phyloP scores from a whole-genome alignment of 352 stramenopile species.

The Pythium chondricola region DNA sequence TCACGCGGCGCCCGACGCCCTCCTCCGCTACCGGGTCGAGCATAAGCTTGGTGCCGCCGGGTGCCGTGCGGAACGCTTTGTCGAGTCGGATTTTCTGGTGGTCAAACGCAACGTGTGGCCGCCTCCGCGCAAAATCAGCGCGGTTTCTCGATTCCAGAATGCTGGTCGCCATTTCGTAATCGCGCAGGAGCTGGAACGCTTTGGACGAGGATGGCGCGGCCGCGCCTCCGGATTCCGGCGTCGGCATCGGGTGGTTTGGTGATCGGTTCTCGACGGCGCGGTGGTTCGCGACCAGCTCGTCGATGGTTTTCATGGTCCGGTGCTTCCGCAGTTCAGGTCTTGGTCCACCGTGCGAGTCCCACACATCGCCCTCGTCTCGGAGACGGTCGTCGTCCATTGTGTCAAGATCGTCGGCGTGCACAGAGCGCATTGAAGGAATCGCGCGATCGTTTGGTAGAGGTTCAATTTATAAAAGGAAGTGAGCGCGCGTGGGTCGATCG shows the following conservation, averaged over 20 bases:
- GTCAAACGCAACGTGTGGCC: slow-evolving; percentile 42
- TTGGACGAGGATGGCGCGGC: neutral
- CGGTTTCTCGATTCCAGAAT: slow-evolving; percentile 33
- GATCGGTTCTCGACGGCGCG: slow-evolving; percentile 5
- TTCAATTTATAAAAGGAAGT: slow-evolving; percentile 2
- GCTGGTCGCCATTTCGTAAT: slow-evolving; percentile 41
- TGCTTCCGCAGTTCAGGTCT: slow-evolving; percentile 18
- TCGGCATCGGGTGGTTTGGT: neutral
- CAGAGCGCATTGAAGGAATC: slow-evolving; percentile 10
- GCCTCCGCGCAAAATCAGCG: slow-evolving; percentile 39
- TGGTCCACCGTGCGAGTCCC: neutral
- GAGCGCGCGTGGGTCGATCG: no score
- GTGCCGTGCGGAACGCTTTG: slow-evolving; percentile 50
- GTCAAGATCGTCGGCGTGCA: slow-evolving; percentile 1
- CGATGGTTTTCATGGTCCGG: slow-evolving; percentile 22
- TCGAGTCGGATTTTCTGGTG: slow-evolving; percentile 40
- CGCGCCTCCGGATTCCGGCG: neutral
- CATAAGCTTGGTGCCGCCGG: slow-evolving; percentile 31
- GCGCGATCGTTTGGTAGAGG: neutral
- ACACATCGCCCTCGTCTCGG: neutral
- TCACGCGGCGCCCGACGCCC: slow-evolving; percentile 14
- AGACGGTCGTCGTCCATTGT: slow-evolving; percentile 7
- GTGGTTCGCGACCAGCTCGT: slow-evolving; percentile 7
- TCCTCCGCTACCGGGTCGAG: slow-evolving; percentile 23
- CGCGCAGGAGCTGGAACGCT: slow-evolving; percentile 16